These are phyloP conservation scores for Irpex sp. DNA, from an alignment of 1,284 basidiomycete species.

Conservation along the genomic window DNA sequence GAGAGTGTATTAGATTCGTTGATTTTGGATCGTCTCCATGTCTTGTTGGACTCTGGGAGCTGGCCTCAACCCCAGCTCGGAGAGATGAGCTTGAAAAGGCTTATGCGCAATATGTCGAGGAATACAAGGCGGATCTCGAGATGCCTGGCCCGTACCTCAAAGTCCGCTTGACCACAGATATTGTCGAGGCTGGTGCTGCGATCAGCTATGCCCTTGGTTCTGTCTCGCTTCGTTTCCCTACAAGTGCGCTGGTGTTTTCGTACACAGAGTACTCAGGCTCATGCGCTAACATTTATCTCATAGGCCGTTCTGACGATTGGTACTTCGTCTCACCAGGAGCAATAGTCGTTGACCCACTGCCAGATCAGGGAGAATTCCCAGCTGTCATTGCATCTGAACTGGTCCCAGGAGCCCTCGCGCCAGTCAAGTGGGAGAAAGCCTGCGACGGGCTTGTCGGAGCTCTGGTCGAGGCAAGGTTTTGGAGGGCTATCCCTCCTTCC, in stretches of 20 bases:
- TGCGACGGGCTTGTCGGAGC: not conserved
- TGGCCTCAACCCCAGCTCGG: not conserved
- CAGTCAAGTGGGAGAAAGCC: not conserved
- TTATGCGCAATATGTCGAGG: not conserved
- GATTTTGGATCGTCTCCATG: not conserved
- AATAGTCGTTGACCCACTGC: not conserved
- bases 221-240: not conserved
- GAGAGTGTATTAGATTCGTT: not conserved
- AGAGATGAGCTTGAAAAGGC: not conserved
- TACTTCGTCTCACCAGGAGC: not conserved
- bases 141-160: slow-evolving; percentile 1
- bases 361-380: not conserved
- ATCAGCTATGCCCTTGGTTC: not conserved
- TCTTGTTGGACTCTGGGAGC: slow-evolving; percentile 2
- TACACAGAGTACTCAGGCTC: not conserved
- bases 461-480: not conserved
- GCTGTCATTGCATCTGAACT: not conserved
- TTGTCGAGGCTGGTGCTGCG: not conserved
- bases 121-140: not conserved
- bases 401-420: not conserved
- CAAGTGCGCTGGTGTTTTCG: not conserved
- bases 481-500: not conserved
- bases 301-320: not conserved
- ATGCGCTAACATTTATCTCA: not conserved
- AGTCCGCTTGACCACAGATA: not conserved